Conservation (phyloP, 1,284 basidiomycete genomes). For the Sporisorium graminicola region DNA sequence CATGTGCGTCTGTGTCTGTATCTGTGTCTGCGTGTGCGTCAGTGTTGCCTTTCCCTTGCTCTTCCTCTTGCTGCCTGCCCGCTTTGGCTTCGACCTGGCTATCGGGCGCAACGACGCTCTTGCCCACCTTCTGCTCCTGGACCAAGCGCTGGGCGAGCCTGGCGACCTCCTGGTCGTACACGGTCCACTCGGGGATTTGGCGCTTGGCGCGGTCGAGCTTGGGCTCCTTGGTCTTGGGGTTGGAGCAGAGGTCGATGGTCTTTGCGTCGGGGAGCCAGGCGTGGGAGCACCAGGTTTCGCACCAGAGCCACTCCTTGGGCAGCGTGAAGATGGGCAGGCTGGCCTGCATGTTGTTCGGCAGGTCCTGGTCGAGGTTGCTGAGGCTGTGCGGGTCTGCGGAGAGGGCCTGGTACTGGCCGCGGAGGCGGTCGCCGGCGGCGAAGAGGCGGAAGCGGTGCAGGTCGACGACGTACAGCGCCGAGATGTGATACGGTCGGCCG, state of each 20-base stretch:
- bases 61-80: not conserved
- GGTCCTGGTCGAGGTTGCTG: conserved; percentile 89
- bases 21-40: no score
- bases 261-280: conserved; percentile 63
- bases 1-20: not conserved
- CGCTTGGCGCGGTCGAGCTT: conserved; percentile 87
- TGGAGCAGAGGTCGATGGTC: conserved; percentile 70
- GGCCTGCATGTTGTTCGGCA: conserved; percentile 64
- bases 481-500: conserved; percentile 61
- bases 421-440: conserved; percentile 82
- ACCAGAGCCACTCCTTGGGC: conserved; percentile 67
- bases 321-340: conserved; percentile 63
- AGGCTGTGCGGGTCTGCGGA: conserved; percentile 93
- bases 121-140: conserved; percentile 28
- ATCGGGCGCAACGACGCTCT: conserved; percentile 35
- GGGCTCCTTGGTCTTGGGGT: conserved; percentile 82
- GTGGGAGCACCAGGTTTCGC: conserved; percentile 68
- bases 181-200: conserved; percentile 97
- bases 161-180: conserved; percentile 77
- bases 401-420: conserved; percentile 90
- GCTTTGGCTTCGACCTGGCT: conserved; percentile 16
- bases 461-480: conserved; percentile 93
- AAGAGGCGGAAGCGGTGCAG: conserved; percentile 89
- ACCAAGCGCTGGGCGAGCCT: conserved; percentile 64
- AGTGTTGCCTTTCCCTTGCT: not conserved